These are phyloP conservation scores for Melocanna baccifera DNA, from an alignment of 176 grass and related monocot species.

Conservation along the genomic window DNA sequence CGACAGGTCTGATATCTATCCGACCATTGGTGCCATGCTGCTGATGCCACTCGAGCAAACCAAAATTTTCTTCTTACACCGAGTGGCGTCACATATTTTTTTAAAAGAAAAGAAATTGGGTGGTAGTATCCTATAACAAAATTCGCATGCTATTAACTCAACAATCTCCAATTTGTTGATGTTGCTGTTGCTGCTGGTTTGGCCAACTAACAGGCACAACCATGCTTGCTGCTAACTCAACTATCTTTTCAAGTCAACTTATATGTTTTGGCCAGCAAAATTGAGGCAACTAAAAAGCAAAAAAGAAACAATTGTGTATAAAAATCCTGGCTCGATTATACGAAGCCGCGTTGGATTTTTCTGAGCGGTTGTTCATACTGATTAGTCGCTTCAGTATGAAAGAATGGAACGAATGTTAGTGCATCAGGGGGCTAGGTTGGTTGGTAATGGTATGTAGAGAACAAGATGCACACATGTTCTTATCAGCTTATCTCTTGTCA, in stretches of 20 bases:
- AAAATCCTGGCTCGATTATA: background rate
- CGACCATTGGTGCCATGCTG: background rate
- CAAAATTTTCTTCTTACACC: conserved; percentile 15
- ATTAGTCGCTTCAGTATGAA: background rate
- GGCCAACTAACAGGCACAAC: conserved; percentile 35
- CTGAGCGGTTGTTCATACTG: conserved; percentile 3
- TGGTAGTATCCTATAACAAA: background rate
- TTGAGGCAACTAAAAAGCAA: background rate
- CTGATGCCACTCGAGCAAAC: conserved; percentile 32
- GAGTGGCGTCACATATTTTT: background rate
- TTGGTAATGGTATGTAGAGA: conserved; percentile 14
- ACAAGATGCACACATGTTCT: conserved; percentile 27
- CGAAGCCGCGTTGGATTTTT: conserved; percentile 9
- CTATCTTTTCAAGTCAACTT: conserved; percentile 16
- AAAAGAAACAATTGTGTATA: background rate
- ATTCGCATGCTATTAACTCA: conserved; percentile 21
- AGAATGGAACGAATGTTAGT: background rate
- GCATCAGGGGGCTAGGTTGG: conserved; percentile 28
- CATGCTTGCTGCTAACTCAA: conserved; percentile 49
- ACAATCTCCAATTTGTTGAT: background rate
- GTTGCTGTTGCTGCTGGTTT: conserved; percentile 37
- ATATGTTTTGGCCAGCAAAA: background rate
- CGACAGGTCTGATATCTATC: conserved; percentile 33
- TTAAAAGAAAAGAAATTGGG: background rate
- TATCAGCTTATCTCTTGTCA: conserved; percentile 38